These are phyloP conservation scores for Fusarium lateritium DNA, from an alignment of 2,329 filamentous ascomycete genomes.

Conservation along the genomic window DNA sequence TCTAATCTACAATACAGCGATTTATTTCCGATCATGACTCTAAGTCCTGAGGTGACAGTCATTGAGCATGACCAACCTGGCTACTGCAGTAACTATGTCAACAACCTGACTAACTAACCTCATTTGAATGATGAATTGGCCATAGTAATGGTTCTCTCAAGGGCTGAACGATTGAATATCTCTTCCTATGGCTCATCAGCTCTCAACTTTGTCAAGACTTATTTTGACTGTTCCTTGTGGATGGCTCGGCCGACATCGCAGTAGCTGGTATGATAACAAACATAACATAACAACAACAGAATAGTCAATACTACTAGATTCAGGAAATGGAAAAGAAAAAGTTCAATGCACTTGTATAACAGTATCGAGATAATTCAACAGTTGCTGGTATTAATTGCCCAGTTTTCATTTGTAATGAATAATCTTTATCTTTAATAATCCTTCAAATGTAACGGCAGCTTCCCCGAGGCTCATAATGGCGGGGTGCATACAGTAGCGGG, in stretches of 20 bases:
- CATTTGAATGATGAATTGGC: no score
- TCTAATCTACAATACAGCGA: not conserved
- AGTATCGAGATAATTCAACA: no score
- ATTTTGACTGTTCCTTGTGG: not conserved
- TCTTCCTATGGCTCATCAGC: no score
- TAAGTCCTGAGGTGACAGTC: not conserved
- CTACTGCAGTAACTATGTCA: no score
- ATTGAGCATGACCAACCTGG: no score
- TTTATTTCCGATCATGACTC: not conserved
- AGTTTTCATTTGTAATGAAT: not conserved
- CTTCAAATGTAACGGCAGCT: slow-evolving; percentile 3
- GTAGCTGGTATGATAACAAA: not conserved
- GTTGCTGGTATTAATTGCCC: no score
- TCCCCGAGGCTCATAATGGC: slow-evolving; percentile 36
- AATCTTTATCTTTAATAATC: not conserved
- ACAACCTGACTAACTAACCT: no score
- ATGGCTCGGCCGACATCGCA: slow-evolving; percentile 26
- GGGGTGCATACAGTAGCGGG: slow-evolving; percentile 46
- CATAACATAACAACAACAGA: not conserved
- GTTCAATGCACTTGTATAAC: not conserved
- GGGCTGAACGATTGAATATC: no score
- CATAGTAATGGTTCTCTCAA: no score
- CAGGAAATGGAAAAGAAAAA: not conserved
- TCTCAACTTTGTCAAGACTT: not conserved
- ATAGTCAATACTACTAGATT: not conserved